Evolutionary conservation across 257 asterid species (phyloP).

Genomic region (Solanum virginianum): DNA sequence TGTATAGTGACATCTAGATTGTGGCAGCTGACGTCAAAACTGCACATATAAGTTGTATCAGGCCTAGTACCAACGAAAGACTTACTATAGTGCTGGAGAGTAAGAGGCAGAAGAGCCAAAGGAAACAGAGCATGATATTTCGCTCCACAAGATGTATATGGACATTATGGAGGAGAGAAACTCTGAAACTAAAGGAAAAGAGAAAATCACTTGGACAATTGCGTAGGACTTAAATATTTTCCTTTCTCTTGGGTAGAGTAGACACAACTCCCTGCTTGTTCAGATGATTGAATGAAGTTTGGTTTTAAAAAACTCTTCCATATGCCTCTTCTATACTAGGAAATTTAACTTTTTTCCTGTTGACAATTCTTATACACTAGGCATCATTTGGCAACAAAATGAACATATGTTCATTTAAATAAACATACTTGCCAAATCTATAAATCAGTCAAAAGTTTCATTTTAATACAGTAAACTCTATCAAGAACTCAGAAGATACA

Average conservation of each 20-base stretch:
- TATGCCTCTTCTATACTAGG: neutral
- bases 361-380: neutral
- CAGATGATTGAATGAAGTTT: neutral
- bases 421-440: neutral
- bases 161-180: neutral
- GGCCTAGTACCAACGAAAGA: neutral
- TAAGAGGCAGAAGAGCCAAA: neutral
- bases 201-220: neutral
- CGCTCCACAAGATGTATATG: neutral
- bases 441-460: neutral
- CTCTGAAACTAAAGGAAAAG: neutral
- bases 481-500: neutral
- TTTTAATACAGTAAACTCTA: neutral
- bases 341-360: neutral
- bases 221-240: neutral
- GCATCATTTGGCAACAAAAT: neutral
- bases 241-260: neutral
- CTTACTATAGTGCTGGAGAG: neutral
- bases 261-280: neutral
- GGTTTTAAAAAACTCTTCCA: neutral
- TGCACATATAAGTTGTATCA: neutral
- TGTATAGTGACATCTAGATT: neutral
- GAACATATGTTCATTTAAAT: neutral
- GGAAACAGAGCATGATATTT: neutral
- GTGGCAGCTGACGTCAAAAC: neutral